Evolutionary conservation across 2,329 filamentous ascomycete genomes (phyloP), one percentile per base, ranked within the genome.

Genomic region (Penicillium sp.): DNA sequence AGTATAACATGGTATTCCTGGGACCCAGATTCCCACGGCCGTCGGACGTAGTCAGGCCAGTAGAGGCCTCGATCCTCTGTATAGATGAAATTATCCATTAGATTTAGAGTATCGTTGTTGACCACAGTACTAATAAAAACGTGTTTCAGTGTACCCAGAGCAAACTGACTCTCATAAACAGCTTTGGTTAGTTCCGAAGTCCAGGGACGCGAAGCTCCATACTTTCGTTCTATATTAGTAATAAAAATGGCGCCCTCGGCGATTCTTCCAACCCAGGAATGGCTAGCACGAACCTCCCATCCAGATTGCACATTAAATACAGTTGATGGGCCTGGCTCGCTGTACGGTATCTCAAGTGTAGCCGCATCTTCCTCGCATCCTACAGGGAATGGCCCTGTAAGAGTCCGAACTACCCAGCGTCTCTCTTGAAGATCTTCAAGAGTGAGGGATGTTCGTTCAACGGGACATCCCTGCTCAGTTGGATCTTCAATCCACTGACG

Each of bases 1-100:
- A 58, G 29, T 2, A 58, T n/a, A 1, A 14, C 48, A 2, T 49
- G 36, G 1, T 47, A 58, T 23, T 55, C 52, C 1, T 48, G 34
- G 1, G 52, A 55, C 23, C 42, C 37, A 19, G 23, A 13, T n/a
- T 47, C 21, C 52, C 55, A 58, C 3, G 5, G 6, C 5, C 23
- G 39, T 14, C 39, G 39, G 11, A 11, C 14, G 5, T 8, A 8
- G 14, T 43, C 39, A 8, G 39, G 39, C 39, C 39, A 43, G 2
- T 21, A n/a, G 26, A 43, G 23, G 6, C 39, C 39, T 26, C 39
- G 39, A 10, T 28, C 13, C 7, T 28, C 23, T 16, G 39, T 28
- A 14, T 43, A 43, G 6, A 43, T 21, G 16, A 43, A n/a, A n/a
- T 28, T 16, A 14, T 43, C n/a, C 3, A 28, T 16, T 8, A 43